These are phyloP conservation scores for Schizopora paradoxa DNA, from an alignment of 1,284 basidiomycete species.

Conservation along the genomic window DNA sequence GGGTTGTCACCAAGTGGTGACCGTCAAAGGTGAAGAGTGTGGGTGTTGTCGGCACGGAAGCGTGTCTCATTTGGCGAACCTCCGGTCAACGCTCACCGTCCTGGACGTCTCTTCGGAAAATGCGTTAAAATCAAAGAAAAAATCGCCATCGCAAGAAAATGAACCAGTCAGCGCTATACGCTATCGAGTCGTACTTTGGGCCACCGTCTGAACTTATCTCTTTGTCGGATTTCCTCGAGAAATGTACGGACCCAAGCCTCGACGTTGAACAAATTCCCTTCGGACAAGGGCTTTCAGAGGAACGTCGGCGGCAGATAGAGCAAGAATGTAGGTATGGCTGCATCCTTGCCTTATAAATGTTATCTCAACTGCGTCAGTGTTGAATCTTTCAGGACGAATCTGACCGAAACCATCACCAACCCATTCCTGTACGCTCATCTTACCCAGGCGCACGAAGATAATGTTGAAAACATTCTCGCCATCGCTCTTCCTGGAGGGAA, in stretches of 20 bases:
- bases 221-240: constrained; percentile 10
- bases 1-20: too few relatives aligned
- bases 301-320: constrained; percentile 4
- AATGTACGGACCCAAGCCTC: neutral
- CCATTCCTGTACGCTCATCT: constrained; percentile 56
- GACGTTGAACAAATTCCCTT: neutral
- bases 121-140: neutral
- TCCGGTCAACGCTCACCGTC: too few relatives aligned
- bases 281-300: neutral
- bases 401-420: constrained; percentile 47
- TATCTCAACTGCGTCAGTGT: constrained; percentile 43
- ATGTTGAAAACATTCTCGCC: constrained; percentile 41
- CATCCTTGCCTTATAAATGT: neutral
- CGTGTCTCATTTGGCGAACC: too few relatives aligned
- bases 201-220: constrained; percentile 18
- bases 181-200: constrained; percentile 19
- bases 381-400: constrained; percentile 42
- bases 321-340: constrained; percentile 21
- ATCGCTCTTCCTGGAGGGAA: constrained; percentile 30
- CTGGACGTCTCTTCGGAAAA: neutral
- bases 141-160: constrained; percentile 1
- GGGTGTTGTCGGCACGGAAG: too few relatives aligned
- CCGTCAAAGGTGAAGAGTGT: too few relatives aligned
- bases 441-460: constrained; percentile 45
- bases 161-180: constrained; percentile 12